Evolutionary conservation across 352 stramenopile genomes (phyloP).

Genomic region (Pythium dissotocum): DNA sequence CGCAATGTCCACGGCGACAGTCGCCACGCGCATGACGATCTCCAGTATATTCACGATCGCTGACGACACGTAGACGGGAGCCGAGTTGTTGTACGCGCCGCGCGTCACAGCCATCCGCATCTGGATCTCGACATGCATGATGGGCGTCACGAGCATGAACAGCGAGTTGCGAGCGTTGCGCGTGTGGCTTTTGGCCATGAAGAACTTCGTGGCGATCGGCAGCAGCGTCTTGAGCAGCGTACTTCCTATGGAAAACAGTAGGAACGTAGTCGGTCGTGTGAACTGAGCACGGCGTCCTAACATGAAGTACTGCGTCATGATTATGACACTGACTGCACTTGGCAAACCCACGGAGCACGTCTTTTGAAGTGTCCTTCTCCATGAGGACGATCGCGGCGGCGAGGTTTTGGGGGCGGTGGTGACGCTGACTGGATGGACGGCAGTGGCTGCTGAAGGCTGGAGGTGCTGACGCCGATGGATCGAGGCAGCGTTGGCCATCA

Average conservation of each 20-base stretch:
- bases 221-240: conserved; percentile 12
- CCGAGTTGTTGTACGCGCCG: neutral
- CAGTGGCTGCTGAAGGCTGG: neutral
- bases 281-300: neutral
- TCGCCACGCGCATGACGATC: conserved; percentile 4
- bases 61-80: neutral
- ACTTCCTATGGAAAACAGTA: neutral
- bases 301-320: conserved; percentile 15
- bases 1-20: conserved; percentile 7
- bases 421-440: neutral
- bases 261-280: neutral
- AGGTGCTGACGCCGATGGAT: neutral
- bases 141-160: conserved; percentile 14
- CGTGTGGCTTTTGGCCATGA: neutral
- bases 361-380: neutral
- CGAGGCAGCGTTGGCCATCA: neutral
- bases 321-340: neutral
- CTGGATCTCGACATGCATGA: conserved; percentile 21
- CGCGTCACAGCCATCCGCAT: conserved; percentile 14
- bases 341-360: neutral
- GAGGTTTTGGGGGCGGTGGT: neutral
- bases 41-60: conserved; percentile 11
- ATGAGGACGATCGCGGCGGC: neutral
- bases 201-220: neutral
- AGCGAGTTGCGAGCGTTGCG: conserved; percentile 3